Percentiles rank a stretch among this genome's conserved stretches.
These are phyloP conservation scores for Miamiensis avidus DNA, from an alignment of 169 alveolate species.

Conservation along the genomic window DNA sequence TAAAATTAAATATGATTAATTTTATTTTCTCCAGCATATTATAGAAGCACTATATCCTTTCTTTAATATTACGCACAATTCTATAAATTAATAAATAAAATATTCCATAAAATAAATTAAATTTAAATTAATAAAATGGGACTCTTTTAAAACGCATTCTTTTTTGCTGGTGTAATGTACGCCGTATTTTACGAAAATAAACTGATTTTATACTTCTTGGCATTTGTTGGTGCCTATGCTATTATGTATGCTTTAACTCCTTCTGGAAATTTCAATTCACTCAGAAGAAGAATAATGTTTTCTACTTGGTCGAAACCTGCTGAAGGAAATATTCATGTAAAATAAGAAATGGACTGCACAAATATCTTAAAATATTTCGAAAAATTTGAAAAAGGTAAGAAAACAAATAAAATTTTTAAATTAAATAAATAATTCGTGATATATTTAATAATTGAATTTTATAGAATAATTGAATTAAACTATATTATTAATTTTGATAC, in stretches of 20 bases:
- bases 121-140: constrained; percentile 22
- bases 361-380: constrained; percentile 16
- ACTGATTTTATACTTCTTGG: not conserved
- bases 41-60: too few species aligned
- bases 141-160: constrained; percentile 19
- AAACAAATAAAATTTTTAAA: not conserved
- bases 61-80: too few species aligned
- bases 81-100: too few species aligned
- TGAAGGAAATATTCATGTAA: constrained; percentile 34
- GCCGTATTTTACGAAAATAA: constrained; percentile 13
- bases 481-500: too few species aligned
- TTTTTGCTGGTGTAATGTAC: constrained; percentile 12
- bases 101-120: too few species aligned
- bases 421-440: not conserved
- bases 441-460: too few species aligned
- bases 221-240: constrained; percentile 7
- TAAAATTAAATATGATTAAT: too few species aligned
- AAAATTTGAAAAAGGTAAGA: not conserved
- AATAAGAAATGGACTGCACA: constrained; percentile 25
- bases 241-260: constrained; percentile 12
- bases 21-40: too few species aligned
- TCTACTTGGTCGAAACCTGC: constrained; percentile 33
- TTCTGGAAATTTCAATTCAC: constrained; percentile 11
- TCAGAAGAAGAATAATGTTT: constrained; percentile 20
- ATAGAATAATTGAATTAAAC: too few species aligned